Percentiles rank a stretch among this genome's conserved stretches.
phyloP scores from a whole-genome alignment of 2,329 filamentous ascomycete species.

The Pseudocercospora vitis region DNA sequence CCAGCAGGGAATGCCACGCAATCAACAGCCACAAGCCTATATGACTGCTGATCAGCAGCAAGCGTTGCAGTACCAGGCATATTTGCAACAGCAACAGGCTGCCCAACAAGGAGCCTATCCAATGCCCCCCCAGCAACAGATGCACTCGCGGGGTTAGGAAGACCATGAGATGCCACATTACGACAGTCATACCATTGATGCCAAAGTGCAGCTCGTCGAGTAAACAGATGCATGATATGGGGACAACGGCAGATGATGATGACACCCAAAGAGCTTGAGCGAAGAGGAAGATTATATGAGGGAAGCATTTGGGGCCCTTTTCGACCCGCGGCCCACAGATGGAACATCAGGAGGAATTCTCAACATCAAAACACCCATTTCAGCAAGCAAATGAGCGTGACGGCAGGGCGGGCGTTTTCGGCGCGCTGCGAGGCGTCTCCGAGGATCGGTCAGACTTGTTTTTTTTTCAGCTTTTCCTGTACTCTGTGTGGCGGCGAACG shows the following conservation, averaged over 20 bases:
- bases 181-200: constrained; percentile 3
- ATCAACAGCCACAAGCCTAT: constrained; percentile 34
- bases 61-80: constrained; percentile 42
- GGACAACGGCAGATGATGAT: constrained; percentile 9
- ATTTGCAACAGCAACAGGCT: constrained; percentile 41
- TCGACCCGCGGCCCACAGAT: neutral
- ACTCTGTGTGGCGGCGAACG: constrained; percentile 4
- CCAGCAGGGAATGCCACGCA: constrained; percentile 34
- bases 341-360: constrained; percentile 1
- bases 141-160: constrained; percentile 33
- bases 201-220: constrained; percentile 9
- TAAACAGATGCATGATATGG: constrained; percentile 2
- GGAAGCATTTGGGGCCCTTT: constrained; percentile 2
- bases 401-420: constrained; percentile 15
- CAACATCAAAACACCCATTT: constrained; percentile 7
- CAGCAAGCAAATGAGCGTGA: too few species aligned
- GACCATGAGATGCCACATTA: constrained; percentile 11
- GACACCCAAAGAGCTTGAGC: constrained; percentile 7
- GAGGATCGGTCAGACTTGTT: constrained; percentile 1
- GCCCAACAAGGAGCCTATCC: constrained; percentile 40
- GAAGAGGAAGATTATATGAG: constrained; percentile 1
- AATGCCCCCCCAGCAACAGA: constrained; percentile 40
- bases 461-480: too few species aligned
- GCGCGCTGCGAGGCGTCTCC: constrained; percentile 9
- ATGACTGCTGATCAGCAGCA: constrained; percentile 43